A percentile compares a stretch with the other conserved stretches of the same genome.
Conservation (phyloP, 1,284 basidiomycete genomes). For the Cryptococcus sp. region DNA sequence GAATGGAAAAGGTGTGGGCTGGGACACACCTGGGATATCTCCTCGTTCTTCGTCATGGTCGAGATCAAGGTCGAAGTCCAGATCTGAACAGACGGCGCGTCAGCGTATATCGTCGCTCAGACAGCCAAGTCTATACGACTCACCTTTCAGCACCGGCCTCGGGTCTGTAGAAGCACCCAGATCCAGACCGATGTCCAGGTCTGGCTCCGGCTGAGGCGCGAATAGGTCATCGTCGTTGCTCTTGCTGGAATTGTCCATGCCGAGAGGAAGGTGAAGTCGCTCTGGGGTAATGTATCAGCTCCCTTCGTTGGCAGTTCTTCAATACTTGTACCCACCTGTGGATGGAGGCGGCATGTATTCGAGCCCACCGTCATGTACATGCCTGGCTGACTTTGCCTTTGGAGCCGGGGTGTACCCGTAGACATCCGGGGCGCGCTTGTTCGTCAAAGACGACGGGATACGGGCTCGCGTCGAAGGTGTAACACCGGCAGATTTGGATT, state of each 20-base stretch:
- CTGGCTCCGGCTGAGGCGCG: not conserved
- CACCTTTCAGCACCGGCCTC: not conserved
- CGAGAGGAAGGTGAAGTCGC: not conserved
- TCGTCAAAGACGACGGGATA: not conserved
- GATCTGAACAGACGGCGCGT: not conserved
- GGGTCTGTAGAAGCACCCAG: not conserved
- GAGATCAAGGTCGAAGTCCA: slow-evolving; percentile 1
- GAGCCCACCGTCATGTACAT: not conserved
- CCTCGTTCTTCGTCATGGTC: not conserved
- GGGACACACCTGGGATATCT: not conserved
- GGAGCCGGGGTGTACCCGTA: slow-evolving; percentile 21
- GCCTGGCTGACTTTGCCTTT: not conserved
- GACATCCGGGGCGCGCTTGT: slow-evolving; percentile 15
- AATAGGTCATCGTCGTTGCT: not conserved
- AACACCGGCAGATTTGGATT: not conserved
- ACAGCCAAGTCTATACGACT: not conserved
- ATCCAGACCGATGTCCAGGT: not conserved
- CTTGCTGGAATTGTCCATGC: not conserved
- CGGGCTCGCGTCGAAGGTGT: not conserved
- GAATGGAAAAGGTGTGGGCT: too few relatives aligned
- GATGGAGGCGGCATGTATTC: slow-evolving; percentile 15
- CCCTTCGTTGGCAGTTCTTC: not conserved
- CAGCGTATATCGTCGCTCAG: not conserved
- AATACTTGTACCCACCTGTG: slow-evolving; percentile 5
- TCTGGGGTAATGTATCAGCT: too few relatives aligned